Evolutionary conservation across 139 green algal species (phyloP).

Genomic region (Volvox africanus): DNA sequence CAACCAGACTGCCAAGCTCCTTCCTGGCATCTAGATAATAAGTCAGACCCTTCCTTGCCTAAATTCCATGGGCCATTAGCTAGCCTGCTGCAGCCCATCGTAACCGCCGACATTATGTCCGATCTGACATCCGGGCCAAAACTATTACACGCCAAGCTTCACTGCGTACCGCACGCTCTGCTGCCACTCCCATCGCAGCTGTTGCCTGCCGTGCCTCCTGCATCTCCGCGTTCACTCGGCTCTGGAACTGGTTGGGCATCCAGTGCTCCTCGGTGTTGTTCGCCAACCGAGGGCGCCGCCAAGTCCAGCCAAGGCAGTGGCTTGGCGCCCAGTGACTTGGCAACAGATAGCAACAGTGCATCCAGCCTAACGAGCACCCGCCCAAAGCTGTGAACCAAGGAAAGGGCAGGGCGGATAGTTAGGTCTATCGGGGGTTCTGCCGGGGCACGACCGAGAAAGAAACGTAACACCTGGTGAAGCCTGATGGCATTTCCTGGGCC

Average conservation of each 20-base stretch:
- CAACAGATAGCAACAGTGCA: slow-evolving; percentile 14
- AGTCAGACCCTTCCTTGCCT: too few relatives aligned
- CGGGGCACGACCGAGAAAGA: neutral
- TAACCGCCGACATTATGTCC: too few relatives aligned
- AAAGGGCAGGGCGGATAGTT: neutral
- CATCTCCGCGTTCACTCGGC: slow-evolving; percentile 27
- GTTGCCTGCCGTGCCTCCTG: neutral
- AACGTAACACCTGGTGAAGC: neutral
- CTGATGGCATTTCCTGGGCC: too few relatives aligned
- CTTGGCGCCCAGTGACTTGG: neutral
- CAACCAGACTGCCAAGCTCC: too few relatives aligned
- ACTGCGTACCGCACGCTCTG: neutral
- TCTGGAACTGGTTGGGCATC: neutral
- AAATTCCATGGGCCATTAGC: too few relatives aligned
- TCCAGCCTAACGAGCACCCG: slow-evolving; percentile 19
- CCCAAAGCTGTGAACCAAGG: neutral
- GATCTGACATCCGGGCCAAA: too few relatives aligned
- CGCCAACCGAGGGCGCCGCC: neutral
- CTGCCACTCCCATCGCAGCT: neutral
- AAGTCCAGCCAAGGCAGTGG: neutral
- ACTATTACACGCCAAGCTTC: neutral
- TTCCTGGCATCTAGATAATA: too few relatives aligned
- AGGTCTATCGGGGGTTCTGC: neutral
- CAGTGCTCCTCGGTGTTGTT: slow-evolving; percentile 2
- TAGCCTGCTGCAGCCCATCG: too few relatives aligned